These are phyloP conservation scores for Musa acuminata DNA, from an alignment of 176 grass and related monocot species.

Conservation along the genomic window DNA sequence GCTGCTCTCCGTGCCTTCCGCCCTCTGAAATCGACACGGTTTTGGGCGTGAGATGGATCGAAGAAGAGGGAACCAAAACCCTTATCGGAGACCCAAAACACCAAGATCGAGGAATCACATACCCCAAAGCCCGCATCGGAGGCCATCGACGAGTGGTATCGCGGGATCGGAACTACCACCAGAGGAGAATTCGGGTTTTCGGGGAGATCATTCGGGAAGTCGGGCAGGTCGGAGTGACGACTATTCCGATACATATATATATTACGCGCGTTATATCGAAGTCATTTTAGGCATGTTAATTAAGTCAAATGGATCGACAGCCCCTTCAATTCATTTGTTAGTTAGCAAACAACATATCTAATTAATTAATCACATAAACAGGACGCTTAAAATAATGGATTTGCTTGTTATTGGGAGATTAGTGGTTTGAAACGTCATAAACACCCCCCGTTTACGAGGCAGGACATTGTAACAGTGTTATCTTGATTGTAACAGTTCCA, in stretches of 20 bases:
- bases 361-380: too few relatives aligned
- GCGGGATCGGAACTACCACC: background rate
- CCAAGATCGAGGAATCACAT: conserved; percentile 7
- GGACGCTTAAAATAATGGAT: too few relatives aligned
- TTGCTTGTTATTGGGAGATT: too few relatives aligned
- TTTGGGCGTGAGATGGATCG: conserved; percentile 3
- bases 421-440: too few relatives aligned
- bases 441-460: too few relatives aligned
- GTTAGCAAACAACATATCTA: too few relatives aligned
- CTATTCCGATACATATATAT: background rate
- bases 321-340: too few relatives aligned
- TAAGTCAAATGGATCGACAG: too few relatives aligned
- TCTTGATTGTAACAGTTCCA: too few relatives aligned
- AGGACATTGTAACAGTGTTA: too few relatives aligned
- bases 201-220: background rate
- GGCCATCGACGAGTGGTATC: background rate
- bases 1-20: conserved; percentile 60
- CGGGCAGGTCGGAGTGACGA: background rate
- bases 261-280: conserved; percentile 5
- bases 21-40: conserved; percentile 28
- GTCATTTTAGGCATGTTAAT: too few relatives aligned
- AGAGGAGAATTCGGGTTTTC: background rate
- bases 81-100: conserved; percentile 4
- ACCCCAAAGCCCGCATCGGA: conserved; percentile 8
- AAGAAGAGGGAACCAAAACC: conserved; percentile 10